Base-by-base conservation (phyloP, 305 asterid species). In the Fraxinus baroniana region DNA sequence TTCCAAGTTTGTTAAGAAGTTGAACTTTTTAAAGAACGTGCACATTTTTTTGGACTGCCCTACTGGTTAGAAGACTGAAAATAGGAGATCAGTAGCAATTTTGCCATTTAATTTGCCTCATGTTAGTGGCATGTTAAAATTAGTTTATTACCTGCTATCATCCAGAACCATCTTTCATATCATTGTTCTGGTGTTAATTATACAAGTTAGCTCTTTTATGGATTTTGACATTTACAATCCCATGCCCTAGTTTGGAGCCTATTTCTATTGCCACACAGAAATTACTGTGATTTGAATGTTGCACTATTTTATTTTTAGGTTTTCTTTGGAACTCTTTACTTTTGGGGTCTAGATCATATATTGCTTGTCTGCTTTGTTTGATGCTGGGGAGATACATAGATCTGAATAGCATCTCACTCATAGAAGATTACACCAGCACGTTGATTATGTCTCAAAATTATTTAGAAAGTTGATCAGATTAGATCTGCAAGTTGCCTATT, bases 201-300 rank as follows among this genome's bases (percentile, higher is more conserved):
- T 79, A 39, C 28, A 24, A 36, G 44, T 22, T 20, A 12, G 18
- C n/a, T 77, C 1, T 0, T 28, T 55, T 55, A 24, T 22, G 79
- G 78, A 76, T 64, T 35, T 70, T 39, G 78, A 80, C 74, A 5
- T 24, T 24, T 81, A 18, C 77, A 71, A 32, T 44, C 81, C 78
- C 68, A 80, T 74, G 74, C 82, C 73, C 68, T 80, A 77, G 75
- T 36, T 41, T 60, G 83, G 68, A 81, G 60, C 35, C 55, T 44
- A 71, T 77, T 83, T n/a, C 36, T 15, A 32, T 77, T 49, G 78
- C 52, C 68, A 74, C 76, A 66, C 10, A 74, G 37, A 9, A 64
- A 60, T 64, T 44, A n/a, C 70, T 62, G 57, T 24, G 71, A 30
- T 70, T 36, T 77, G 75, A 66, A 72, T 73, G 70, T 49, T 77